Evolutionary conservation across 129 eudicot species (phyloP).

Genomic region (Centrapalus pauciflorus): DNA sequence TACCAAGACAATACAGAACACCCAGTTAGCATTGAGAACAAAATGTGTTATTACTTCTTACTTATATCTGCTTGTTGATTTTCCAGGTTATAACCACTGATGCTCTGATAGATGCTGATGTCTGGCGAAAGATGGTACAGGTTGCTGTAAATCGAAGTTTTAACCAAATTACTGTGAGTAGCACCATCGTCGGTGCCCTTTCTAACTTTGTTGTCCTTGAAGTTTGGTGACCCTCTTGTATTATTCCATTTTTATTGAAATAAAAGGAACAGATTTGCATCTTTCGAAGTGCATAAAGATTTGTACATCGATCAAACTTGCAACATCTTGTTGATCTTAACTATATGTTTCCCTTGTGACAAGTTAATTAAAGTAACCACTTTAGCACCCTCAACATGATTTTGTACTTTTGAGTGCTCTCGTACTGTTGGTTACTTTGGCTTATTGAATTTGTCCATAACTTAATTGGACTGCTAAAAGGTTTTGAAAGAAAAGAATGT

Average conservation of each 20-base stretch:
- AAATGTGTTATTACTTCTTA: not conserved
- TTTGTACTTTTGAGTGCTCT: not conserved
- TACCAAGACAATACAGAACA: not conserved
- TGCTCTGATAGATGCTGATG: slow-evolving; percentile 67
- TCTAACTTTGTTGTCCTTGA: not conserved
- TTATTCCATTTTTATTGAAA: not conserved
- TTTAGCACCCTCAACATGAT: not conserved
- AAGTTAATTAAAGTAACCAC: too few species aligned
- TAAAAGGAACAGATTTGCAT: not conserved
- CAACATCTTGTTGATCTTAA: too few species aligned
- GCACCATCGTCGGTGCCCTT: too few species aligned
- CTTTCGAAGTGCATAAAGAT: too few species aligned
- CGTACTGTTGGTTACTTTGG: not conserved
- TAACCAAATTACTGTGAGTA: slow-evolving; percentile 89
- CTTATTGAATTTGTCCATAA: not conserved
- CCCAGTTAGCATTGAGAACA: not conserved
- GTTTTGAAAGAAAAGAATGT: not conserved
- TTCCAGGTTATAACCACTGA: slow-evolving; percentile 94
- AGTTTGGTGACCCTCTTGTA: not conserved
- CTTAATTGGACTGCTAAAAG: not conserved
- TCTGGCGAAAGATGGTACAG: slow-evolving; percentile 92
- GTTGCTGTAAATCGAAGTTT: slow-evolving; percentile 88
- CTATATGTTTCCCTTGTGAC: too few species aligned
- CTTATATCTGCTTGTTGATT: slow-evolving; percentile 3
- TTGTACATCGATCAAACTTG: too few species aligned